Evolutionary conservation across 2,329 filamentous ascomycete genomes (phyloP).

Genomic region (Tolypocladium inflatum): DNA sequence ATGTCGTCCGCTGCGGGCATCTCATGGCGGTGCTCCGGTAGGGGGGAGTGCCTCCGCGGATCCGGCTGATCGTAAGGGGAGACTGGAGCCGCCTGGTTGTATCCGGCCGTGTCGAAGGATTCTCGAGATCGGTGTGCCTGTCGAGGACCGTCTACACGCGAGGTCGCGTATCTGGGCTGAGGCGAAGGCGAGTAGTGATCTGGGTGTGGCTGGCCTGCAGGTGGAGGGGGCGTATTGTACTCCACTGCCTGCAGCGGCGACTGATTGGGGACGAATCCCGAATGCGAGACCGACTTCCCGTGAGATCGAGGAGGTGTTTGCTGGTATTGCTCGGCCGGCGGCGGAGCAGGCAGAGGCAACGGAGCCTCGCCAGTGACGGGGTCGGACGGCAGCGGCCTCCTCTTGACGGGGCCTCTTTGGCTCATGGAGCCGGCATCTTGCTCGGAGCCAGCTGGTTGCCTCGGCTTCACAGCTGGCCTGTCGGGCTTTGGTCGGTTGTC

Average conservation of each 20-base stretch:
- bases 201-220: slow-evolving; percentile 19
- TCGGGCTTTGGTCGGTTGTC: slow-evolving; percentile 77
- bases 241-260: slow-evolving; percentile 45
- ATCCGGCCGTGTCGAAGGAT: slow-evolving; percentile 25
- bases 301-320: slow-evolving; percentile 39
- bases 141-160: slow-evolving; percentile 13
- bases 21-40: slow-evolving; percentile 23
- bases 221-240: slow-evolving; percentile 33
- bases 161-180: slow-evolving; percentile 11
- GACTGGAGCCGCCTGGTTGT: slow-evolving; percentile 18
- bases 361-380: slow-evolving; percentile 52
- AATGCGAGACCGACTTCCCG: slow-evolving; percentile 27
- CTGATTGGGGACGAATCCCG: slow-evolving; percentile 36
- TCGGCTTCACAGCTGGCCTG: slow-evolving; percentile 51
- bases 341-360: slow-evolving; percentile 11
- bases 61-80: slow-evolving; percentile 29
- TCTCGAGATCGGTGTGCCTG: slow-evolving; percentile 25
- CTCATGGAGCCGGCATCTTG: slow-evolving; percentile 29
- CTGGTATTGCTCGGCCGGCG: slow-evolving; percentile 27
- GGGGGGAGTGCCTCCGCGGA: slow-evolving; percentile 20
- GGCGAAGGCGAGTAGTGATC: slow-evolving; percentile 28
- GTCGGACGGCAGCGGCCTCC: slow-evolving; percentile 74
- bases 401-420: slow-evolving; percentile 59
- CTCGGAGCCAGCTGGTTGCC: slow-evolving; percentile 25
- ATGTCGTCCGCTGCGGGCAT: slow-evolving; percentile 18